These are phyloP conservation scores for Thielaviopsis cerberus DNA, from an alignment of 2,329 filamentous ascomycete species.

Conservation along the genomic window DNA sequence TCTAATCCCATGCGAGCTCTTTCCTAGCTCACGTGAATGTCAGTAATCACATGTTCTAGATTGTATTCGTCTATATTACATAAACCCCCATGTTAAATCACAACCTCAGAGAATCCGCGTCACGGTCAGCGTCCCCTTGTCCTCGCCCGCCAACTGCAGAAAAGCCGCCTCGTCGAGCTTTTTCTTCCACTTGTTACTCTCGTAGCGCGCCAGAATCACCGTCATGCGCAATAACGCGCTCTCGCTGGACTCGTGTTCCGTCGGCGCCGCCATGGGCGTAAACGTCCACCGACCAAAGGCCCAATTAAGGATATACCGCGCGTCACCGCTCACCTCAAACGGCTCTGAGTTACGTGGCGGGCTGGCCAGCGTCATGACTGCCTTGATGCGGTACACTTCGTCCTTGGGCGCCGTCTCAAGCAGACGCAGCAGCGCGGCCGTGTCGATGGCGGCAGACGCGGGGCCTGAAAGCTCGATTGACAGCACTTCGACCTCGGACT, in stretches of 20 bases:
- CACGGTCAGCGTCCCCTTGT: slow-evolving; percentile 32
- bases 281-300: slow-evolving; percentile 93
- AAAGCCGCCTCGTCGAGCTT: slow-evolving; percentile 41
- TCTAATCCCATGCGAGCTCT: too few relatives aligned
- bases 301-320: slow-evolving; percentile 86
- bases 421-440: slow-evolving; percentile 46
- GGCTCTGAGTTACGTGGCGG: slow-evolving; percentile 33
- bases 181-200: slow-evolving; percentile 62
- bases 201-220: slow-evolving; percentile 53
- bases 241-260: slow-evolving; percentile 36
- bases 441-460: slow-evolving; percentile 26
- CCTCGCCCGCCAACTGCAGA: slow-evolving; percentile 28
- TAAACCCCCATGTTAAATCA: background rate
- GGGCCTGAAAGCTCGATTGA: slow-evolving; percentile 47
- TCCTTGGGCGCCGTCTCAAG: slow-evolving; percentile 67
- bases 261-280: slow-evolving; percentile 33
- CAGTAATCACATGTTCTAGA: too few relatives aligned
- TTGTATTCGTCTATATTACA: background rate
- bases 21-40: too few relatives aligned
- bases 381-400: slow-evolving; percentile 91
- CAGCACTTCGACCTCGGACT: slow-evolving; percentile 83
- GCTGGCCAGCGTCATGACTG: slow-evolving; percentile 31
- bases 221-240: slow-evolving; percentile 50
- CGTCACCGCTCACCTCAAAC: slow-evolving; percentile 22
- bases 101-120: slow-evolving; percentile 26